Conservation (phyloP, 75 land plant genomes). For the Selaginella moellendorffii region DNA sequence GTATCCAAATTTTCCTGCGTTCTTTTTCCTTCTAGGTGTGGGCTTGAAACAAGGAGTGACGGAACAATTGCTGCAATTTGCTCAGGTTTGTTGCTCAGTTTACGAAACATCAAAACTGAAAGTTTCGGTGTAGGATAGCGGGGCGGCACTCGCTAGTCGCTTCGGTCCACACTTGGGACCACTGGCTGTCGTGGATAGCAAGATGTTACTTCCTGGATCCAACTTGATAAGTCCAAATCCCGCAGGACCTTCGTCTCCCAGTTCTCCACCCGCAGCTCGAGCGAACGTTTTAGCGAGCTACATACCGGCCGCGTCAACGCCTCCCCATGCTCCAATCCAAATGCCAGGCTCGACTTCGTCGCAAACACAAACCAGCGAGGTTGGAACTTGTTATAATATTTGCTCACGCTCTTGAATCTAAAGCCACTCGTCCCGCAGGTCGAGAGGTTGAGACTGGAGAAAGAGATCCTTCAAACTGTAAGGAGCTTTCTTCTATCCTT, state of each 20-base stretch:
- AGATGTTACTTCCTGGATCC: background rate
- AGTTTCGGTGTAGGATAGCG: background rate
- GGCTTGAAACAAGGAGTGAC: conserved; percentile 46
- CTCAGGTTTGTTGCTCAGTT: conserved; percentile 11
- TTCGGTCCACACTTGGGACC: background rate
- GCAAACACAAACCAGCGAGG: too few species aligned
- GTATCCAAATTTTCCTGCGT: background rate
- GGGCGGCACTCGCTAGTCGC: background rate
- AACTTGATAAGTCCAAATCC: background rate
- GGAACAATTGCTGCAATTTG: conserved; percentile 26
- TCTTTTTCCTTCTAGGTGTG: conserved; percentile 24
- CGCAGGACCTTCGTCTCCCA: background rate
- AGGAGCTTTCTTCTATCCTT: background rate
- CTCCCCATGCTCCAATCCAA: too few species aligned
- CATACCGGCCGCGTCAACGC: too few species aligned
- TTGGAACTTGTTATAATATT: too few species aligned
- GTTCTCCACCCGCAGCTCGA: background rate
- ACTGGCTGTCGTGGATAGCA: background rate
- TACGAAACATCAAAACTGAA: background rate
- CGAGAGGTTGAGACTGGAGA: conserved; percentile 21
- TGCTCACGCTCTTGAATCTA: too few species aligned
- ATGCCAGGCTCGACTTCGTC: too few species aligned
- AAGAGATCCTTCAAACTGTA: conserved; percentile 45
- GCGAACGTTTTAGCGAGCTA: too few species aligned
- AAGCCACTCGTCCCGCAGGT: too few species aligned